A percentile compares a stretch with the other conserved stretches of the same genome.
Evolutionary conservation across 306 rosid genomes (phyloP).

Genomic region (Malus domestica): DNA sequence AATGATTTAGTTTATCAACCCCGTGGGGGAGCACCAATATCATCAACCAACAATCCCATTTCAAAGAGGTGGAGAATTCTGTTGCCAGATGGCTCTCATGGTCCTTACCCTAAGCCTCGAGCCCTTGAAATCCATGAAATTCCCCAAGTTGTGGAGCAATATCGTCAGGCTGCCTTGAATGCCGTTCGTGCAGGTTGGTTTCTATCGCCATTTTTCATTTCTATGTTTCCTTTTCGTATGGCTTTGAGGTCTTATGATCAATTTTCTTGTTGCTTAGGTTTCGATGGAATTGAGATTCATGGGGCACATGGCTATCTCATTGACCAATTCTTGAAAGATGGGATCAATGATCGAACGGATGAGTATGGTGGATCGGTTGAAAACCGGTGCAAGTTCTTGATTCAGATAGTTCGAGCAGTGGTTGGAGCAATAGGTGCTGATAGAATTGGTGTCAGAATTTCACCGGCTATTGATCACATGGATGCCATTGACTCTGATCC

Average conservation of each 20-base stretch:
- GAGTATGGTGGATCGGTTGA: constrained; percentile 65
- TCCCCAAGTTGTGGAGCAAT: constrained; percentile 58
- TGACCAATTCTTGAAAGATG: constrained; percentile 42
- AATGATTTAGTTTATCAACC: constrained; percentile 64
- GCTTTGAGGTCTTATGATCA: neutral
- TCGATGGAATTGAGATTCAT: constrained; percentile 89
- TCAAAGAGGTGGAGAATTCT: constrained; percentile 67
- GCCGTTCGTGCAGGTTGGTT: constrained; percentile 70
- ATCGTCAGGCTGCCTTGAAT: constrained; percentile 53
- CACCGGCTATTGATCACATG: constrained; percentile 86
- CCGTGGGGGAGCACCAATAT: constrained; percentile 59
- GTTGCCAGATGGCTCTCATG: constrained; percentile 74
- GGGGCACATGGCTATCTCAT: constrained; percentile 85
- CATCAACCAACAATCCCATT: constrained; percentile 59
- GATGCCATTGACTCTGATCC: constrained; percentile 89
- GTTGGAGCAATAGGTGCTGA: constrained; percentile 54
- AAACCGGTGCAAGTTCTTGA: constrained; percentile 60
- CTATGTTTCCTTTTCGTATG: neutral
- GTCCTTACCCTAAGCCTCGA: constrained; percentile 54
- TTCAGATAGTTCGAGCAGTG: constrained; percentile 49
- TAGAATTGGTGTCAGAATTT: constrained; percentile 54
- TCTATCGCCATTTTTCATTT: neutral
- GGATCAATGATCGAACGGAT: constrained; percentile 45
- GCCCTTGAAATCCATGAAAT: constrained; percentile 46
- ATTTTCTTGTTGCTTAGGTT: constrained; percentile 37